Base-by-base conservation (phyloP, 257 asterid genomes). In the Nicotiana tomentosiformis region DNA sequence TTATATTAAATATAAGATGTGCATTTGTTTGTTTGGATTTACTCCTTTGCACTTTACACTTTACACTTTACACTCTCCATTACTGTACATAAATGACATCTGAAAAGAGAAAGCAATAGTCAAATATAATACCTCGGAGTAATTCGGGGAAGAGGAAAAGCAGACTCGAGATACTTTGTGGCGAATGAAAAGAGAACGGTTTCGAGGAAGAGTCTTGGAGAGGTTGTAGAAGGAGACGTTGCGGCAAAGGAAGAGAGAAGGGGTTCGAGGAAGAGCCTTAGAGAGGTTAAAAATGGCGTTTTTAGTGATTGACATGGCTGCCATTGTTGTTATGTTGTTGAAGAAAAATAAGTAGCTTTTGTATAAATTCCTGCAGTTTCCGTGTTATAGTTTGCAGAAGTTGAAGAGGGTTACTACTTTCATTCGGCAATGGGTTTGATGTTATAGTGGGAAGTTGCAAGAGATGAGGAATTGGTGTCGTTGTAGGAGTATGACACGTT, bases 121-220 rank as follows among this genome's bases (percentile, higher is more conserved):
- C 14, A 16, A 12, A 32, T 12, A 46, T 6, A 37, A 15, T 68
- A 93, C 98, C 97, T 88, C 88, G 17, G 92, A 70, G 55, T 58
- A 51, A 57, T 84, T 85, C 60, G 92, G 55, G 53, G 97, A 91
- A 5, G 96, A 85, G 77, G 94, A 83, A 91, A 95, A 93, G 88
- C 85, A 88, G 53, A 94, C 94, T 56, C 93, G 84, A 30, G 93
- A 88, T 23, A 88, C 46, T 68, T 87, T 88, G 82, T 89, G 86
- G 9, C 87, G 88, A 58, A 83, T 29, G 33, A 85, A 81, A 30
- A 82, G 83, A 23, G 93, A 86, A 2, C 87, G 84, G 51, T 77
- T 65, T 62, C 61, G 87, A 23, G 92, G 83, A 16, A 86, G 26
- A 18, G 96, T 81, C 86, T 83, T 93, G 0, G 91, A 84, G 3